A percentile compares a stretch with the other conserved stretches of the same genome.
phyloP scores from a whole-genome alignment of 106 monocot genomes.

The Dioscorea zingiberensis region DNA sequence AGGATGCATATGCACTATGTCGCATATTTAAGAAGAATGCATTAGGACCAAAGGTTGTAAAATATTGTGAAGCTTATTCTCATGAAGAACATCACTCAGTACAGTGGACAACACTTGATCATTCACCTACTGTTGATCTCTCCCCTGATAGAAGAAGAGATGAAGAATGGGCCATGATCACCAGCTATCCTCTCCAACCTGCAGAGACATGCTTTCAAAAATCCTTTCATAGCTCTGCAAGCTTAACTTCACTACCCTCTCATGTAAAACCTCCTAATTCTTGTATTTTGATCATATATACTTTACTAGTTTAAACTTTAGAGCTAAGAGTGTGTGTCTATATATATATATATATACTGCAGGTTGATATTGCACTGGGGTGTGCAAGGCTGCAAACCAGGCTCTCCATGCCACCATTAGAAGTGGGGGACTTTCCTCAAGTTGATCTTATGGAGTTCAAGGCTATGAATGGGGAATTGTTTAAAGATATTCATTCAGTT shows the following conservation, averaged over 20 bases:
- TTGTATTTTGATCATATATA: too few species aligned
- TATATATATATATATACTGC: not conserved
- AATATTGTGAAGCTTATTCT: constrained; percentile 45
- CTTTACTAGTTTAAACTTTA: too few species aligned
- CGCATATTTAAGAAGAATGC: constrained; percentile 78
- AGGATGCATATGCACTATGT: constrained; percentile 86
- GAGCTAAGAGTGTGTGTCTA: too few species aligned
- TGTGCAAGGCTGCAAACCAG: constrained; percentile 76
- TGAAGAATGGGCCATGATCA: constrained; percentile 21
- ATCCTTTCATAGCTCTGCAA: constrained; percentile 16
- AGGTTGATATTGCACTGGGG: constrained; percentile 79
- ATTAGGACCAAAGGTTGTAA: constrained; percentile 74
- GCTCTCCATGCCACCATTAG: constrained; percentile 60
- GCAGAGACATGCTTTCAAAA: constrained; percentile 1
- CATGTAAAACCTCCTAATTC: constrained; percentile 31
- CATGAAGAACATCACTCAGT: constrained; percentile 19
- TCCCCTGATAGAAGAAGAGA: constrained; percentile 40
- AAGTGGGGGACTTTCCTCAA: constrained; percentile 57
- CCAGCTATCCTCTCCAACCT: constrained; percentile 7
- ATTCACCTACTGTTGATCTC: constrained; percentile 29
- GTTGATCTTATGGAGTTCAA: constrained; percentile 27
- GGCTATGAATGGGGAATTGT: constrained; percentile 3
- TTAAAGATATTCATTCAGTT: too few species aligned
- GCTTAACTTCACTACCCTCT: constrained; percentile 51
- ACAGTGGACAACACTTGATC: constrained; percentile 26